Evolutionary conservation across 495 filamentous ascomycete species (phyloP), one percentile per base, ranked within the genome.

Genomic region (Penicillium ochrochloron): DNA sequence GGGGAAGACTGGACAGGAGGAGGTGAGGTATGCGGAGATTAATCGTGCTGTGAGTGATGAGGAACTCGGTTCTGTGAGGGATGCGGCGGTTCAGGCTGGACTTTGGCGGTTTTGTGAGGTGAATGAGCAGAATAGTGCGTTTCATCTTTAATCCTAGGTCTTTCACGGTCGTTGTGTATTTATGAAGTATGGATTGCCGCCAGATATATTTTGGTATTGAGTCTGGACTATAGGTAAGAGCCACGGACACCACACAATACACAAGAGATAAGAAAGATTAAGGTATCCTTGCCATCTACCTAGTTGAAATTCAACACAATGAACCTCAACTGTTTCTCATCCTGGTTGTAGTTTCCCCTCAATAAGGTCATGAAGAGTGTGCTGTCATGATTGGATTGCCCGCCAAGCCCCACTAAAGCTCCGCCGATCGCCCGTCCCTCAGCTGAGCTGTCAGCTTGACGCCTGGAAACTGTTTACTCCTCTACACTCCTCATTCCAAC

Each of bases 91-190:
- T 66, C 73, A 81, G 44, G 90, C 87, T 44, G 90, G 90, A 1
- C 76, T 93, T 37, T 94, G 90, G 90, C 76, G 90, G 35, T 91
- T 94, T 66, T 86, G 85, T 50, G 89, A 92, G 60, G 83, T 85
- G 15, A 86, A 90, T 34, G 84, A 84, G 63, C 84, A 93, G 66
- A 84, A 56, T 23, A 56, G 87, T 60, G 87, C 86, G 5, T 93
- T 91, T 74, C 89, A 87, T 72, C 77, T 94, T 27, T 92, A 60
- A 73, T 17, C 25, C 19, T 10, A 11, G 5, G 25, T 2, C n/a
- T 3, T 5, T 2, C 25, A 2, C 4, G 25, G 4, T 27, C 25
- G 25, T 4, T 27, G 25, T 27, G 25, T 27, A 27, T 4, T 1
- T 27, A 4, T 27, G 25, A 27, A 27, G 25, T 27, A 27, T 27